phyloP scores from a whole-genome alignment of 192 early-diverging fungal species.

The Coemansia sp. region DNA sequence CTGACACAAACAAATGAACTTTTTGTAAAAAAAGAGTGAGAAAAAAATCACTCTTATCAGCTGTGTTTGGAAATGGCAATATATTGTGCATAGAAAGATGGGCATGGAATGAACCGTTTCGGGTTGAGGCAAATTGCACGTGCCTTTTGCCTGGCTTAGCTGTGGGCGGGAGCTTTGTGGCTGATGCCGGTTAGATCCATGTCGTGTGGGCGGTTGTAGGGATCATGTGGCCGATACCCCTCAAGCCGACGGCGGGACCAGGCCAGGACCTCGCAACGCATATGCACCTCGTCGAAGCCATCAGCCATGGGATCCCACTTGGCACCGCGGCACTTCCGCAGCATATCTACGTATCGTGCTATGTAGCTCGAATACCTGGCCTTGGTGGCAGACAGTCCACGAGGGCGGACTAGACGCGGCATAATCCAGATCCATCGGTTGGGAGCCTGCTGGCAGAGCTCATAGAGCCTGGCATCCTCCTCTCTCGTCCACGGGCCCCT shows the following conservation, averaged over 20 bases:
- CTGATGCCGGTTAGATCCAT: constrained; percentile 25
- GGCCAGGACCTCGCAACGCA: constrained; percentile 34
- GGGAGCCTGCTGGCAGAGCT: not conserved
- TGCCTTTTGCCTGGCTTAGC: not conserved
- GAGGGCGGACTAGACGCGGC: not conserved
- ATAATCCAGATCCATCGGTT: constrained; percentile 13
- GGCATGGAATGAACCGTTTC: too few relatives aligned
- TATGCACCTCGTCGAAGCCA: constrained; percentile 36
- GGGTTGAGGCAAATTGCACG: not conserved
- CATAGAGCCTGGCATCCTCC: constrained; percentile 31
- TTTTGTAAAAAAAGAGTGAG: not conserved
- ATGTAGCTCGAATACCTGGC: constrained; percentile 7
- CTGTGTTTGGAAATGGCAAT: too few relatives aligned
- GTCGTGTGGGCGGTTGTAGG: constrained; percentile 21
- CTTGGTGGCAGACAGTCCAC: not conserved
- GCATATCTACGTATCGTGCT: constrained; percentile 21
- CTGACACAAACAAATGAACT: not conserved
- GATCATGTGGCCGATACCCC: constrained; percentile 35
- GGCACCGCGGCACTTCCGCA: constrained; percentile 18
- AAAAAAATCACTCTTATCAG: too few relatives aligned
- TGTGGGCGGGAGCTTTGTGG: not conserved
- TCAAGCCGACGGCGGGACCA: constrained; percentile 19
- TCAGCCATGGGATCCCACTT: constrained; percentile 40
- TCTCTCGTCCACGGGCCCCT: constrained; percentile 29
- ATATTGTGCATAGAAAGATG: too few relatives aligned